Base-by-base conservation (phyloP, 768 basidiomycete genomes). In the Cyclocybe cylindracea region DNA sequence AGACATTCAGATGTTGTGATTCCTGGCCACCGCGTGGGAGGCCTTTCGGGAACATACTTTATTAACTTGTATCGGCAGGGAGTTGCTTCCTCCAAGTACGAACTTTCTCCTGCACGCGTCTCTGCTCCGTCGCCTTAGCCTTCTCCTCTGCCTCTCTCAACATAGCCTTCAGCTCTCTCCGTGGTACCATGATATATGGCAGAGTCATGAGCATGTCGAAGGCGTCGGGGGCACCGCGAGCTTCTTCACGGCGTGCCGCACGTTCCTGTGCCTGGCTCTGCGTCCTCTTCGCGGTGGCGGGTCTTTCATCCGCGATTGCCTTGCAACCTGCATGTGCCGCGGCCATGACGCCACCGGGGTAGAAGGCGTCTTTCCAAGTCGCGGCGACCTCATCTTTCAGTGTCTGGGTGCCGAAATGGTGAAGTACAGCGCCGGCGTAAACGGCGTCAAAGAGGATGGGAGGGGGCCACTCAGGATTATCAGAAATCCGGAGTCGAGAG, bases 391-490 rank as follows among this genome's bases (percentile, higher is more conserved):
- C 46, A 37, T 50, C 29, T 53, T 44, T 42, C 32, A 55, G 43
- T 40, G 33, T 33, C 31, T 34, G 36, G 19, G 50, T 49, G 42
- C 58, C 58, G 37, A 59, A 62, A 51, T 55, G 45, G 32, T 50
- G 19, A 35, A 59, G 19, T 13, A 59, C 37, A 43, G 55, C 53
- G 19, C 40, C 39, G 13, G 60, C 60, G 39, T 57, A 61, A 50
- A 57, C 51, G 34, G 48, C 48, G 36, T 62, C 61, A 41, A 62
- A 60, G 44, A 62, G 54, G 31, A 57, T 56, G 43, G 46, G 39
- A 42, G 61, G 58, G 19, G 61, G 58, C 50, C 50, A 56, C 31
- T 53, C 40, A 46, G 38, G 32, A 29, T 7, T 47, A 36, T 35
- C 38, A 46, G 56, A 50, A 50, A 54, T 19, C 4, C 41, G 55